These are phyloP conservation scores for Exophiala sp. DNA, from an alignment of 2,329 filamentous ascomycete genomes.

Conservation along the genomic window DNA sequence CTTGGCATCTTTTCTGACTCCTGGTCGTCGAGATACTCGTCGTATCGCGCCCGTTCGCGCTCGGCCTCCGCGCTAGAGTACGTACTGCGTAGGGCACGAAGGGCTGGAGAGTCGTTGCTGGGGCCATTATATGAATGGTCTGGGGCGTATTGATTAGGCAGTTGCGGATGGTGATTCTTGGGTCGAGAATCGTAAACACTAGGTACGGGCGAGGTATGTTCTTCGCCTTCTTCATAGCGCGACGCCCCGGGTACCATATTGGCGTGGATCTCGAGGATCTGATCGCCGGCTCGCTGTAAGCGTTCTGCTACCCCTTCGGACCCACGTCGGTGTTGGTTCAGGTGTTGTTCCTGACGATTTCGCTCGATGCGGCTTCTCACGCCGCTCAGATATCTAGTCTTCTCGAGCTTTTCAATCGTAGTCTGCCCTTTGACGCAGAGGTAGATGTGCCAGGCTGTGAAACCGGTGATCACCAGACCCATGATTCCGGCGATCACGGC, in stretches of 20 bases:
- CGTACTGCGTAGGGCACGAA: slow-evolving; percentile 51
- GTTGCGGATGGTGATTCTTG: slow-evolving; percentile 3
- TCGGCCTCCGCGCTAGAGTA: slow-evolving; percentile 53
- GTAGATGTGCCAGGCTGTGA: slow-evolving; percentile 87
- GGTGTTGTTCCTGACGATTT: slow-evolving; percentile 55
- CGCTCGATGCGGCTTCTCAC: slow-evolving; percentile 67
- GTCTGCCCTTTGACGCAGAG: slow-evolving; percentile 77
- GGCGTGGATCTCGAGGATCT: slow-evolving; percentile 75
- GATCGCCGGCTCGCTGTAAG: slow-evolving; percentile 63
- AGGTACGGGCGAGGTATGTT: slow-evolving; percentile 38
- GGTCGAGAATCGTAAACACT: slow-evolving; percentile 15
- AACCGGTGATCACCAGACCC: slow-evolving; percentile 80
- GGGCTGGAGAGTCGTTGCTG: slow-evolving; percentile 23
- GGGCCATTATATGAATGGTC: slow-evolving; percentile 10
- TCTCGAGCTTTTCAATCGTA: slow-evolving; percentile 94
- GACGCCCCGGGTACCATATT: slow-evolving; percentile 78
- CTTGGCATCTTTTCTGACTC: slow-evolving; percentile 85
- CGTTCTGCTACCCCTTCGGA: slow-evolving; percentile 32
- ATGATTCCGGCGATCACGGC: slow-evolving; percentile 87
- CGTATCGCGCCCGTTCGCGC: slow-evolving; percentile 65
- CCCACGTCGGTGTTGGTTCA: slow-evolving; percentile 41
- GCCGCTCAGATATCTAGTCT: slow-evolving; percentile 86
- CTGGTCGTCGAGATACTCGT: slow-evolving; percentile 82
- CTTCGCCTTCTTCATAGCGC: slow-evolving; percentile 76
- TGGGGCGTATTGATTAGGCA: slow-evolving; percentile 3